A percentile compares a stretch with the other conserved stretches of the same genome.
Conservation (phyloP, 352 stramenopile species). For the Phytopythium oedochilum region DNA sequence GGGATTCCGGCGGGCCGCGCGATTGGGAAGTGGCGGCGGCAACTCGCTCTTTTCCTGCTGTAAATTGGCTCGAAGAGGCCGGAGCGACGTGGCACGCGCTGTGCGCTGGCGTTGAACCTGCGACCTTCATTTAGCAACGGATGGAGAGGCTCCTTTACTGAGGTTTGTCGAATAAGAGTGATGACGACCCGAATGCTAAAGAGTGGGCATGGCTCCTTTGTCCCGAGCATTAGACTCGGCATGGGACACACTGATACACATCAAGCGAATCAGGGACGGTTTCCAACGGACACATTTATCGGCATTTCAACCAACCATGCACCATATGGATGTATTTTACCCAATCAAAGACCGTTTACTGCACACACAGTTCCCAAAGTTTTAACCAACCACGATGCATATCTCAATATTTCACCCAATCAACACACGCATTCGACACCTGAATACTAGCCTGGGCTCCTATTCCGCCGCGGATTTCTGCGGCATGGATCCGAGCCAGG, state of each 20-base stretch:
- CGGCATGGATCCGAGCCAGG: constrained; percentile 4
- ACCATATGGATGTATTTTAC: no score
- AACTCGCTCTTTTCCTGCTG: not conserved
- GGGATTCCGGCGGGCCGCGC: not conserved
- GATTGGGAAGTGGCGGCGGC: not conserved
- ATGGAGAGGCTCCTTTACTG: no score
- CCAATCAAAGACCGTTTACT: no score
- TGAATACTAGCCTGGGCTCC: constrained; percentile 4
- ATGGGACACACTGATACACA: no score
- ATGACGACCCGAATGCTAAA: not conserved
- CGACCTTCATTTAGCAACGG: not conserved
- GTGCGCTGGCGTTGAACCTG: not conserved
- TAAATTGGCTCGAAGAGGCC: not conserved
- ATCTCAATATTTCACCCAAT: not conserved
- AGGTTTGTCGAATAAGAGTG: not conserved
- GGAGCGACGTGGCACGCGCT: not conserved
- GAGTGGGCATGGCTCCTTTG: no score
- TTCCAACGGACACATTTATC: not conserved
- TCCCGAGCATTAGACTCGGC: no score
- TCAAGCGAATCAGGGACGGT: not conserved
- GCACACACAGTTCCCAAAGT: no score
- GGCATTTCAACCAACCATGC: no score
- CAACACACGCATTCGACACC: not conserved
- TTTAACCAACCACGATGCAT: no score
- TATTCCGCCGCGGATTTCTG: constrained; percentile 16